Evolutionary conservation across 352 stramenopile genomes (phyloP).

Genomic region (Peronospora farinosa): DNA sequence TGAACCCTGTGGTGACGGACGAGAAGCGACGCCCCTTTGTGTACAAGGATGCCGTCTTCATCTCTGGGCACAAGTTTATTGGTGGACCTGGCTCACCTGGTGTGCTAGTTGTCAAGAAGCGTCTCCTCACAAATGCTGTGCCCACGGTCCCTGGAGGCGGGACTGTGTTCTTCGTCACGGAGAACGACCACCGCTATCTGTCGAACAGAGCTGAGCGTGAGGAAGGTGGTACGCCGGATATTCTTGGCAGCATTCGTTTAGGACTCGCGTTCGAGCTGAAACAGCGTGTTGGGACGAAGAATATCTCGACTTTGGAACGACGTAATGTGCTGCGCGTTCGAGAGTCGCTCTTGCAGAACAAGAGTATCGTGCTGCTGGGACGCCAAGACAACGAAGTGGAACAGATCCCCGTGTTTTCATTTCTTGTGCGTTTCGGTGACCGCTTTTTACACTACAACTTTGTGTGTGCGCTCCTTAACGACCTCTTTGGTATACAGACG

Average conservation of each 20-base stretch:
- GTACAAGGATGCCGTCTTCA: conserved; percentile 93
- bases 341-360: conserved; percentile 40
- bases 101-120: conserved; percentile 95
- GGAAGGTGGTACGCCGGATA: conserved; percentile 95
- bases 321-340: conserved; percentile 37
- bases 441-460: conserved; percentile 98
- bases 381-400: conserved; percentile 30
- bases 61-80: conserved; percentile 96
- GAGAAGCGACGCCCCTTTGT: conserved; percentile 27
- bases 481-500: conserved; percentile 94
- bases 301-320: conserved; percentile 55
- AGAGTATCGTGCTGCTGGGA: conserved; percentile 85
- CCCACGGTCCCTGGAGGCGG: conserved; percentile 50
- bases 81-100: conserved; percentile 90
- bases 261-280: conserved; percentile 93
- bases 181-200: conserved; percentile 59
- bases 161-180: conserved; percentile 60
- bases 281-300: conserved; percentile 42
- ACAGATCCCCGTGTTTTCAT: conserved; percentile 92
- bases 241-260: conserved; percentile 90
- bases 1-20: conserved; percentile 88
- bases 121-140: conserved; percentile 54
- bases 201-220: conserved; percentile 86
- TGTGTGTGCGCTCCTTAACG: conserved; percentile 95
- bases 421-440: conserved; percentile 85